Conservation (phyloP, 2,329 filamentous ascomycete species). For the Trichoderma sp. region DNA sequence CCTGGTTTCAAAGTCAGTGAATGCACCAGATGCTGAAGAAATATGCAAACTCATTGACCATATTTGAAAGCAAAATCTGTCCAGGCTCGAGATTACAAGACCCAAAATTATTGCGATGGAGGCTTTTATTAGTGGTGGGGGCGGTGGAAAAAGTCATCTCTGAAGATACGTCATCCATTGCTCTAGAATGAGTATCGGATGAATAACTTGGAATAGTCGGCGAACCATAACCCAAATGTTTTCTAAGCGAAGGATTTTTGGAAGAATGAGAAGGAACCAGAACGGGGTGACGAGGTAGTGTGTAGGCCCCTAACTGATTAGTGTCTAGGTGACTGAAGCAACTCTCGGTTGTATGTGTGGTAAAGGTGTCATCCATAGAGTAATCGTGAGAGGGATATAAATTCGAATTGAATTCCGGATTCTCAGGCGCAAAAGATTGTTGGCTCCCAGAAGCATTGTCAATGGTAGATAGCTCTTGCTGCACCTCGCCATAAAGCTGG, state of each 20-base stretch:
- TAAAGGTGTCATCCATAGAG: neutral
- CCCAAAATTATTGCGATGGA: neutral
- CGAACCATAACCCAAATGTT: neutral
- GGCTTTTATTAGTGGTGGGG: neutral
- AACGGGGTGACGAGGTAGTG: rapidly evolving
- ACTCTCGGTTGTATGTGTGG: neutral
- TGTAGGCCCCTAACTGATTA: too few species aligned
- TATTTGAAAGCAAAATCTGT: neutral
- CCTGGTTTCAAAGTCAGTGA: neutral
- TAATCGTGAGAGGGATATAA: neutral
- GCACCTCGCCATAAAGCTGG: neutral
- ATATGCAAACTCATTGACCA: neutral
- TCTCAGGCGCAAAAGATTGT: neutral
- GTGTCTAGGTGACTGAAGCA: neutral
- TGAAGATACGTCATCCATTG: neutral
- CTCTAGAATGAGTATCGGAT: neutral
- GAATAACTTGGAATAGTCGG: neutral
- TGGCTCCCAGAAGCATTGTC: neutral
- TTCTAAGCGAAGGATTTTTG: neutral
- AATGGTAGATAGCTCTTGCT: neutral
- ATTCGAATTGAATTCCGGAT: neutral
- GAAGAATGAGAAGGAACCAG: neutral
- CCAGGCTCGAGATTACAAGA: neutral
- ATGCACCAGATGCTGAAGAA: rapidly evolving
- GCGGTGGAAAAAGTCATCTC: neutral